Evolutionary conservation across 768 basidiomycete species (phyloP).

Genomic region (Lactarius vividus): DNA sequence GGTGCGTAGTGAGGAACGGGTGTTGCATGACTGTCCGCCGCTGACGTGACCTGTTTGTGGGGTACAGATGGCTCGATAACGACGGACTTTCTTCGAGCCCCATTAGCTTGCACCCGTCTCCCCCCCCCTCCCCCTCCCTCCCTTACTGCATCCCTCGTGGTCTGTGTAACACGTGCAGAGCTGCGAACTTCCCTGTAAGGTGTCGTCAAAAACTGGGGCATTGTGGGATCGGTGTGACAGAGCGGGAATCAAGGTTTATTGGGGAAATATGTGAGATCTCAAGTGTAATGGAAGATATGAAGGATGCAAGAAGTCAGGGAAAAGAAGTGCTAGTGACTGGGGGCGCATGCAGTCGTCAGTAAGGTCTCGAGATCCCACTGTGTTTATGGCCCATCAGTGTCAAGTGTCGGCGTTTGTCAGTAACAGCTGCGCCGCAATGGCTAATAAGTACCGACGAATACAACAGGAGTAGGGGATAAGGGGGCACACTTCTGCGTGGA

Average conservation of each 20-base stretch:
- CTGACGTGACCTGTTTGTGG: not conserved
- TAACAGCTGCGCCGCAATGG: not conserved
- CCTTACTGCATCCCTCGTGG: not conserved
- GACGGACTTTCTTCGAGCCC: not conserved
- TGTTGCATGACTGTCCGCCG: not conserved
- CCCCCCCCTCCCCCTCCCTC: too few relatives aligned
- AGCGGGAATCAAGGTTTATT: too few relatives aligned
- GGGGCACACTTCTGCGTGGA: constrained; percentile 4
- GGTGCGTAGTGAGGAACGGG: not conserved
- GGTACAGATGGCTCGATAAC: not conserved
- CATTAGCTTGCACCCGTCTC: not conserved
- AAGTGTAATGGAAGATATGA: too few relatives aligned
- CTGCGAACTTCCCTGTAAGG: not conserved
- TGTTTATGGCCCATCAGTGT: not conserved
- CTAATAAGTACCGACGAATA: too few relatives aligned
- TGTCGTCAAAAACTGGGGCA: too few relatives aligned
- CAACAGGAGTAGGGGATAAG: too few relatives aligned
- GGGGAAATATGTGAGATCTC: too few relatives aligned
- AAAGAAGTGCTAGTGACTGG: too few relatives aligned
- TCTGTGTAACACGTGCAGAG: not conserved
- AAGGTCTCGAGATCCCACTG: not conserved
- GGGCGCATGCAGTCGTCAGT: not conserved
- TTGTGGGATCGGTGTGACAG: too few relatives aligned
- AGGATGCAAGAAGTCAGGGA: too few relatives aligned
- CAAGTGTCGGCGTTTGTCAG: not conserved